These are phyloP conservation scores for Diaporthe sp. DNA, from an alignment of 2,329 filamentous ascomycete species.

Conservation along the genomic window DNA sequence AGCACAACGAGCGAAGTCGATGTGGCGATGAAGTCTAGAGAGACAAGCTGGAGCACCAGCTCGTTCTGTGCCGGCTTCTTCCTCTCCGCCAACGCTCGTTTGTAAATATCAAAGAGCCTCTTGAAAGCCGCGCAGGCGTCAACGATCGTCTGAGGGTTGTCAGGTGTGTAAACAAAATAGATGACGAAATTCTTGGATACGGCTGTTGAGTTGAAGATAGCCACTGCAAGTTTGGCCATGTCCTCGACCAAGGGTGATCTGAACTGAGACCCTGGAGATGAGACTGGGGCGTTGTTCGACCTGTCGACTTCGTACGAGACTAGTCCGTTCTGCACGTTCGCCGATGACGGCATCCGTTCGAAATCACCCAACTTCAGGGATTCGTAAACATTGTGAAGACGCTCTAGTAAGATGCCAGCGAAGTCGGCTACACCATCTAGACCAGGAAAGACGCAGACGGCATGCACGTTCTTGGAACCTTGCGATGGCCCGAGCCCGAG, in stretches of 20 bases:
- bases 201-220: constrained; percentile 53
- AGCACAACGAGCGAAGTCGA: constrained; percentile 71
- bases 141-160: constrained; percentile 69
- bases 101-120: constrained; percentile 75
- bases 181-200: constrained; percentile 75
- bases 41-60: constrained; percentile 81
- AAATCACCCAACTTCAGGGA: constrained; percentile 78
- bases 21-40: constrained; percentile 74
- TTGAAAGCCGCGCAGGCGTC: constrained; percentile 81
- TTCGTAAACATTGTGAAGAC: constrained; percentile 78
- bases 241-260: constrained; percentile 59
- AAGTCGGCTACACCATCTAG: constrained; percentile 71
- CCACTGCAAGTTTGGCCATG: constrained; percentile 59
- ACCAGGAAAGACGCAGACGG: constrained; percentile 77
- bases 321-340: constrained; percentile 56
- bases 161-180: constrained; percentile 79
- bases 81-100: constrained; percentile 58
- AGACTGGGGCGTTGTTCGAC: constrained; percentile 52
- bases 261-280: constrained; percentile 52
- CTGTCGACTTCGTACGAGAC: constrained; percentile 62
- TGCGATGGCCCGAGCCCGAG: constrained; percentile 78
- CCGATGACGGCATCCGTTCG: constrained; percentile 55
- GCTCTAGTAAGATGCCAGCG: constrained; percentile 72
- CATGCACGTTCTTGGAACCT: constrained; percentile 76
- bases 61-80: constrained; percentile 65